Base-by-base conservation (phyloP, 495 filamentous ascomycete genomes). In the Friedmanniomyces simplex region DNA sequence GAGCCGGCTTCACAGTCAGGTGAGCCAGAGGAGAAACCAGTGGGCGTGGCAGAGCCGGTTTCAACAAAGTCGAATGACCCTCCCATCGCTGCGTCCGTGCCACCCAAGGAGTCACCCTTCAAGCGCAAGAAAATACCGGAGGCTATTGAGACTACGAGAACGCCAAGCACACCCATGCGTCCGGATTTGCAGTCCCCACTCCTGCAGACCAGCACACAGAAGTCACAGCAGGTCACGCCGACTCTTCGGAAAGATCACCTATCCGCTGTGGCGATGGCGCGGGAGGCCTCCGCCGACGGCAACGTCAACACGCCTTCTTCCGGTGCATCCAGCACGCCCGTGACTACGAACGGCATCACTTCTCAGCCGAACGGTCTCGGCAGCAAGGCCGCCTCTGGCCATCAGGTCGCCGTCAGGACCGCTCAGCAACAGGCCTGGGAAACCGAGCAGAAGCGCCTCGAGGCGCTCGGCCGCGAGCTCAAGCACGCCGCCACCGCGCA, bases 401-500 rank as follows among this genome's bases (percentile, higher is more conserved):
- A 6, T 42, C 47, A 46, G 13, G 32, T 4, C n/a, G n/a, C n/a
- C n/a, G n/a, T n/a, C 22, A 56, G 42, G 26, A 59, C 51, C 0
- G 47, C 51, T 1, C 32, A 10, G 30, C 57, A 59, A 30, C 54
- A 42, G 30, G 59, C 58, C 4, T 64, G 58, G 58, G 62, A 61
- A 16, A 22, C 54, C 8, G 53, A 61, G 37, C 58, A 64, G 21
- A 43, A 43, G 25, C 62, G 62, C n/a, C 53, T 64, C 10, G 45
- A 54, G 20, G 32, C 4, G 3, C 54, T 62, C 21, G 63, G 63
- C 18, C 54, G 56, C n/a, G 52, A 57, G 3, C 59, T 65, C 20
- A 65, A 65, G 36, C 63, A 65, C 49, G 60, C 59, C 25, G 50
- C 55, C 4, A n/a, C 53, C 25, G 54, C 26, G 6, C 61, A 63